Base-by-base conservation (phyloP, 495 filamentous ascomycete genomes). In the Neohortaea acidophila region DNA sequence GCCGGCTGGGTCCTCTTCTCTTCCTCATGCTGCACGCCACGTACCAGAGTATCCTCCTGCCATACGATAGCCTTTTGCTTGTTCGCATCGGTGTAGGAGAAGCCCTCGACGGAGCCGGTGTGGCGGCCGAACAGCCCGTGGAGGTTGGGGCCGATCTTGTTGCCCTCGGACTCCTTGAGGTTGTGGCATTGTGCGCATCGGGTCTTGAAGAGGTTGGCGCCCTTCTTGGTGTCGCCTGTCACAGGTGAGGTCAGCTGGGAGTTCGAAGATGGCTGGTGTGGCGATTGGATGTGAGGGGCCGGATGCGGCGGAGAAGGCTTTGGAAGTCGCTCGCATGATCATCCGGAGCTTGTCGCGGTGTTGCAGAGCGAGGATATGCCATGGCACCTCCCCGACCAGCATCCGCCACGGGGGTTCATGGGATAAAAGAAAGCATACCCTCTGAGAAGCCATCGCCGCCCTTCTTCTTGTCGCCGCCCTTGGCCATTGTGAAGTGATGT, bases 101-200 rank as follows among this genome's bases (percentile, higher is more conserved):
- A 99, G 42, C 89, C 91, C 36, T 85, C 82, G 46, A 85, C 77
- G 51, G 74, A 68, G 51, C 89, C 89, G 39, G 82, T 81, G 73
- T 94, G 81, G 56, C 89, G 89, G 59, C 89, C 89, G 63, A 94
- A 96, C 33, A 99, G 81, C 63, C 89, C 89, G 77, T 87, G 77
- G 39, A 99, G 76, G 60, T 85, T 86, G 52, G 89, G 89, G 61
- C 89, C 89, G 64, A 94, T 78, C 74, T 96, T 96, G 82, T 94
- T 87, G 64, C 78, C 68, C 64, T 86, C 91, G 48, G 66, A 77
- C 18, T 63, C 68, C 63, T 85, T 81, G 57, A 92, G 67, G 59
- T 81, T 96, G 70, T 99, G 89, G 76, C 89, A 99, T 66, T 99
- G 89, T 42, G 84, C 81, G 66, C 89, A 99, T 58, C 89, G 79